phyloP scores from a whole-genome alignment of 768 basidiomycete species.

The Tricholoma furcatifolium region DNA sequence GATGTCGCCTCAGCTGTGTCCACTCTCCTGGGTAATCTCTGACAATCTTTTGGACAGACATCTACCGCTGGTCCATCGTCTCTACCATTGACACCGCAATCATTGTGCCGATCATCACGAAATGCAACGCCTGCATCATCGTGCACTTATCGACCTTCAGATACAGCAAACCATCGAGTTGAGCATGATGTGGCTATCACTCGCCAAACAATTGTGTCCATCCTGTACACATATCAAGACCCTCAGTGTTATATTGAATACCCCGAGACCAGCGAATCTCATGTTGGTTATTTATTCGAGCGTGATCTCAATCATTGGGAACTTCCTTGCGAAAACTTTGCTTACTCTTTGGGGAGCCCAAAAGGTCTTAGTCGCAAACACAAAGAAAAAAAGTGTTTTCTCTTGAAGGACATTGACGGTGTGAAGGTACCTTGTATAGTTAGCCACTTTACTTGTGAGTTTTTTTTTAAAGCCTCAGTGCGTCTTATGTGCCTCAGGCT shows the following conservation, averaged over 20 bases:
- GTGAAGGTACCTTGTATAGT: neutral
- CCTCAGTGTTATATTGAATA: neutral
- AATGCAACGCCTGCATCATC: too few species aligned
- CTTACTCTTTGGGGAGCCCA: neutral
- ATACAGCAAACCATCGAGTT: neutral
- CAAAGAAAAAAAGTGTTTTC: neutral
- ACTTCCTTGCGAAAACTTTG: neutral
- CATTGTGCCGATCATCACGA: neutral
- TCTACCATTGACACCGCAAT: neutral
- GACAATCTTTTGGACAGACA: neutral
- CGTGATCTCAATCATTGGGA: neutral
- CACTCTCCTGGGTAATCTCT: neutral
- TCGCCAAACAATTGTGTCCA: neutral
- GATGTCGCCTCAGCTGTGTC: neutral
- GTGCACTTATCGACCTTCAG: neutral
- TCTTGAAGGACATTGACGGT: neutral
- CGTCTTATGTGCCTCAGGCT: too few species aligned
- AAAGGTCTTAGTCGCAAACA: neutral
- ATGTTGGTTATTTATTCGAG: neutral
- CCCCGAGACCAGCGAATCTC: neutral
- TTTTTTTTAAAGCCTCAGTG: neutral
- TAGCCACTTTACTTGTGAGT: neutral
- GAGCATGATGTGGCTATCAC: too few species aligned
- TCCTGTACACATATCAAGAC: neutral
- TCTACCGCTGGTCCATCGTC: neutral